A percentile compares a stretch with the other conserved stretches of the same genome.
Conservation (phyloP, 331 rosid species). For the Prunus yedoensis region DNA sequence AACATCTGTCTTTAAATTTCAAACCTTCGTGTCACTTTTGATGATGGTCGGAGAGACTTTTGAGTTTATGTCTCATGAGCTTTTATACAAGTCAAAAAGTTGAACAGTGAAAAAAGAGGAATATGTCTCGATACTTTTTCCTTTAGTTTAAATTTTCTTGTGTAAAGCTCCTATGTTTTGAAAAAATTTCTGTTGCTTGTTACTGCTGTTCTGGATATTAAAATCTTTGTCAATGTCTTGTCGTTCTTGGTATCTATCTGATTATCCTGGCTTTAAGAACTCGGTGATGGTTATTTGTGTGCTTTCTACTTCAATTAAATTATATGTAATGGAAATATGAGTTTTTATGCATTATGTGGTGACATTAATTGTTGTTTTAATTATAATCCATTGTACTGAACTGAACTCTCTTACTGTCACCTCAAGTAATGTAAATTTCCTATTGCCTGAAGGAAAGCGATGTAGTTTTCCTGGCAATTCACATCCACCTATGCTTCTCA, state of each 20-base stretch:
- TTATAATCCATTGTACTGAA: not conserved
- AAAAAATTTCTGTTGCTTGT: not conserved
- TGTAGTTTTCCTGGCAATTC: not conserved
- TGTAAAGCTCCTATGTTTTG: not conserved
- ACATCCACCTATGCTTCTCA: not conserved
- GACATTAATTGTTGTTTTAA: not conserved
- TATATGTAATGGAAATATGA: not conserved
- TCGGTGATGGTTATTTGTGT: not conserved
- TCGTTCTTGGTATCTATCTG: no score
- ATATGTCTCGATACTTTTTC: not conserved
- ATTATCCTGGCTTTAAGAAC: not conserved
- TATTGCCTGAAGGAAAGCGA: not conserved
- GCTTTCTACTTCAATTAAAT: no score
- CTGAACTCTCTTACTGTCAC: not conserved
- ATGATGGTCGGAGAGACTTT: not conserved
- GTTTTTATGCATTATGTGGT: not conserved
- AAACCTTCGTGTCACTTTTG: not conserved
- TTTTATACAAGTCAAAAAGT: slow-evolving; percentile 2
- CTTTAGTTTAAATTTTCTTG: not conserved
- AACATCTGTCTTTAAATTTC: not conserved
- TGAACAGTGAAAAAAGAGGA: not conserved
- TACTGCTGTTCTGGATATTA: no score
- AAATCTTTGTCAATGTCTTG: no score
- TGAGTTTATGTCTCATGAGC: slow-evolving; percentile 4
- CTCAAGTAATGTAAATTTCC: not conserved